Conservation (phyloP, 2,329 filamentous ascomycete species). For the Phaeosphaeriaceae sp. region DNA sequence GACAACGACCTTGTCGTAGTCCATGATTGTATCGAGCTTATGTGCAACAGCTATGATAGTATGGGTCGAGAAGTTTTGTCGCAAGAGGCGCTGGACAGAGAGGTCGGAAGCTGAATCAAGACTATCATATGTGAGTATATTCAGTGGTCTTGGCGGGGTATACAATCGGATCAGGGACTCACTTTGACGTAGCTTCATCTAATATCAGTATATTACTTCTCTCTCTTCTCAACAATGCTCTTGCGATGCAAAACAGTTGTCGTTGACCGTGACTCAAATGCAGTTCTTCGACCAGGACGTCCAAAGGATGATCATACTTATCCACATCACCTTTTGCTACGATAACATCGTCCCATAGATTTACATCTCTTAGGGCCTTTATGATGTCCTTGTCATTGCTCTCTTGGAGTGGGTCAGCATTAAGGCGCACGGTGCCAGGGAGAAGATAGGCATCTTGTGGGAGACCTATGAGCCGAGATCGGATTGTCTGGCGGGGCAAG, state of each 20-base stretch:
- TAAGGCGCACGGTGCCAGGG: constrained; percentile 55
- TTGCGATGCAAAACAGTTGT: constrained; percentile 68
- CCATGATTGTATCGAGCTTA: constrained; percentile 62
- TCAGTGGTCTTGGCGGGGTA: too few species aligned
- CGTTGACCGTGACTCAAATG: constrained; percentile 59
- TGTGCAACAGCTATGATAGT: constrained; percentile 67
- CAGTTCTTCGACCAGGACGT: constrained; percentile 39
- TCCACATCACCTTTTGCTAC: constrained; percentile 38
- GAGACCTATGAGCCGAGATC: constrained; percentile 54
- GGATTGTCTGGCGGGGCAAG: constrained; percentile 54
- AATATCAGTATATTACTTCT: constrained; percentile 36
- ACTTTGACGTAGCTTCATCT: constrained; percentile 46
- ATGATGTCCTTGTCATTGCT: constrained; percentile 51
- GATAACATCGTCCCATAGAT: constrained; percentile 50
- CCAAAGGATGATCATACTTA: constrained; percentile 41
- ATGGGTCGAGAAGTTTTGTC: constrained; percentile 59
- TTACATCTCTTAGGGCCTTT: constrained; percentile 54
- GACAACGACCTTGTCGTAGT: constrained; percentile 60
- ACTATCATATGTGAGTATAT: constrained; percentile 39
- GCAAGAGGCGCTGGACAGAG: constrained; percentile 63
- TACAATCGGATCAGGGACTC: too few species aligned
- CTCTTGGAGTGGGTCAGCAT: constrained; percentile 54
- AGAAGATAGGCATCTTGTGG: constrained; percentile 62
- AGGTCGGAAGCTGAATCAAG: constrained; percentile 65
- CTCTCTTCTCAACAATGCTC: constrained; percentile 59